Percentiles rank a stretch among this genome's conserved stretches.
These are phyloP conservation scores for Geotrichum ghanense DNA, from an alignment of 805 yeast genomes.

Conservation along the genomic window DNA sequence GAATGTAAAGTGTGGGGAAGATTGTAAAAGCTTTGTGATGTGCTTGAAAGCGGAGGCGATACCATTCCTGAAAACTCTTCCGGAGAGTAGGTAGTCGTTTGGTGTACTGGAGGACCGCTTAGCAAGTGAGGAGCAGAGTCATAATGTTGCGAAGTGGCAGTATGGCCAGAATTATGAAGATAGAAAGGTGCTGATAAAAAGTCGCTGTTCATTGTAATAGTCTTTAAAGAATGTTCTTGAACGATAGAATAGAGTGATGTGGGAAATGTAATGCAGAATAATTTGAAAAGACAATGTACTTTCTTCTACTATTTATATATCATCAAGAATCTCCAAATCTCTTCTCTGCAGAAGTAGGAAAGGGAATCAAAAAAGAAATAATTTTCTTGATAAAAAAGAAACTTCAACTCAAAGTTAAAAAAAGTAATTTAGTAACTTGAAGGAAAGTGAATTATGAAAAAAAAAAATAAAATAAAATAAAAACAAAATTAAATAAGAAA, in stretches of 20 bases:
- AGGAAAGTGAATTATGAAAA: too few relatives aligned
- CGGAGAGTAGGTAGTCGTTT: background rate
- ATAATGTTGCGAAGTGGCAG: background rate
- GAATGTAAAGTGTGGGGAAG: background rate
- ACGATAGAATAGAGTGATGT: background rate
- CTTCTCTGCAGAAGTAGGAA: too few relatives aligned
- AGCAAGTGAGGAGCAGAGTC: background rate
- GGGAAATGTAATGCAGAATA: background rate
- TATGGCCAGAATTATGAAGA: background rate
- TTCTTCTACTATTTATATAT: too few relatives aligned
- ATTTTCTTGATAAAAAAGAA: too few relatives aligned
- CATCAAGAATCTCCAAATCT: too few relatives aligned
- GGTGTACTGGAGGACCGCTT: too few relatives aligned
- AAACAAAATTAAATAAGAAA: too few relatives aligned
- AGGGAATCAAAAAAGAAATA: too few relatives aligned
- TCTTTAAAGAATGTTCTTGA: background rate
- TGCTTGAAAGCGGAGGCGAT: background rate
- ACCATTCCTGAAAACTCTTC: constrained; percentile 1
- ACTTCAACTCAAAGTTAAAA: too few relatives aligned
- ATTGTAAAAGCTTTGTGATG: background rate
- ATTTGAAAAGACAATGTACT: too few relatives aligned
- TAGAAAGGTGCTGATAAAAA: constrained; percentile 1
- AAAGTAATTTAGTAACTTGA: too few relatives aligned
- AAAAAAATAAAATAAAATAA: too few relatives aligned
- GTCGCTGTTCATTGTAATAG: background rate